Base-by-base conservation (phyloP, 2,329 filamentous ascomycete species). In the Cordyceps farinosa region DNA sequence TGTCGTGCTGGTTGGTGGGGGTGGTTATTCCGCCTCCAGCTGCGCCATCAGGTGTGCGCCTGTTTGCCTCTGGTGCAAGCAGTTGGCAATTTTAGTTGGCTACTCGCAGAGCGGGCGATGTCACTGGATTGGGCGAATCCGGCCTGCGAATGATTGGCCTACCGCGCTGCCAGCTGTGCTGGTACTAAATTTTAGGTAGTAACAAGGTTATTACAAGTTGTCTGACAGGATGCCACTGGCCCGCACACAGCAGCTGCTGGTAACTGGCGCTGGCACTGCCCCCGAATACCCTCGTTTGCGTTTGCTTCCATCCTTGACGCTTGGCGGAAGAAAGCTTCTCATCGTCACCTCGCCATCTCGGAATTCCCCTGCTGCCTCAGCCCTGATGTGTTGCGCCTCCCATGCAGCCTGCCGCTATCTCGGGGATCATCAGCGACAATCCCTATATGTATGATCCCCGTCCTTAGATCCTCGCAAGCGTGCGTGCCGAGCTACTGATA, bases 351-450 rank as follows among this genome's bases (percentile, higher is more conserved):
- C 10, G 7, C 30, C 38, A 55, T 30, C 10, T 57, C 27, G 27
- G 9, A 27, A 47, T 22, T 48, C 10, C 45, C 45, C 7, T 22
- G n/a, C 22, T 9, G 13, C 9, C n/a, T 47, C 44, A 34, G 42
- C 42, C n/a, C 22, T 13, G 38, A 22, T 22, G 8, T 15, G 29
- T 9, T 32, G 3, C 38, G 10, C 32, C 29, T 32, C 30, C 27
- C 7, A 15, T 29, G 29, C 38, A 55, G 38, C 32, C 32, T 48
- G 27, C 58, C 32, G 30, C 38, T 53, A 27, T 51, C 57, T 34
- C 27, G 11, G 36, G 48, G n/a, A 53, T 61, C 38, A 34, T 52
- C 48, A 61, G 27, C 29, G 48, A 53, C n/a, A 52, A 36, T 34
- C 38, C 38, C 38, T 45, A 32, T 3, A n/a, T 54, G 7, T 13